These are phyloP conservation scores for Sorghum bicolor DNA, from an alignment of 176 grass and related monocot species.

Conservation along the genomic window DNA sequence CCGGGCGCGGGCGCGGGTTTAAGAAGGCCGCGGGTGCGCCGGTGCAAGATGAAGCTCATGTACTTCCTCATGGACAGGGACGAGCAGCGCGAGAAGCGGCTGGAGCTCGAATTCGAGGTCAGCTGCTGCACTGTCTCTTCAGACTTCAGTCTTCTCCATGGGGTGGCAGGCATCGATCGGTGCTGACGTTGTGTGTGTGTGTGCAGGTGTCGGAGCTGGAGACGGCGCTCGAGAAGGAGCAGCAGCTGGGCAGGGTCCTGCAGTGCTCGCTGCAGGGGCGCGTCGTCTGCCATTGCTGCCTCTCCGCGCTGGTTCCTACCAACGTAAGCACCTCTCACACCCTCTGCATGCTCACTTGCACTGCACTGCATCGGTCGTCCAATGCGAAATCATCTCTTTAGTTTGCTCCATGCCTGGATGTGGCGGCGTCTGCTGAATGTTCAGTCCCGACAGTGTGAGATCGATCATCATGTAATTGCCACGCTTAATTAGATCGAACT, in stretches of 20 bases:
- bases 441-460: neutral
- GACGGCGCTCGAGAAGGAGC: constrained; percentile 61
- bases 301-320: constrained; percentile 53
- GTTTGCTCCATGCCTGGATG: neutral
- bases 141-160: neutral
- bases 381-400: neutral
- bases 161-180: too few relatives aligned
- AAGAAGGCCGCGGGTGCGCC: constrained; percentile 36
- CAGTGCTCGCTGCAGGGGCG: constrained; percentile 65
- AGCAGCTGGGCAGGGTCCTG: constrained; percentile 64
- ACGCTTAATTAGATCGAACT: neutral
- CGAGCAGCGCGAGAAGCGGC: constrained; percentile 41
- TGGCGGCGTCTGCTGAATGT: neutral
- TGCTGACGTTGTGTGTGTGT: neutral
- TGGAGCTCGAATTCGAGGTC: constrained; percentile 67
- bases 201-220: constrained; percentile 67
- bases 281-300: constrained; percentile 65
- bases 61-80: constrained; percentile 70
- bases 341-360: neutral
- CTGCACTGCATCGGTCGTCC: neutral
- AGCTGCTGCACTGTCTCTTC: neutral
- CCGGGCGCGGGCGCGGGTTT: neutral
- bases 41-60: constrained; percentile 59
- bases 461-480: neutral
- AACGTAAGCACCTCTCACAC: constrained; percentile 26